These are phyloP conservation scores for Phytophthora meadii DNA, from an alignment of 352 stramenopile species.

Conservation along the genomic window DNA sequence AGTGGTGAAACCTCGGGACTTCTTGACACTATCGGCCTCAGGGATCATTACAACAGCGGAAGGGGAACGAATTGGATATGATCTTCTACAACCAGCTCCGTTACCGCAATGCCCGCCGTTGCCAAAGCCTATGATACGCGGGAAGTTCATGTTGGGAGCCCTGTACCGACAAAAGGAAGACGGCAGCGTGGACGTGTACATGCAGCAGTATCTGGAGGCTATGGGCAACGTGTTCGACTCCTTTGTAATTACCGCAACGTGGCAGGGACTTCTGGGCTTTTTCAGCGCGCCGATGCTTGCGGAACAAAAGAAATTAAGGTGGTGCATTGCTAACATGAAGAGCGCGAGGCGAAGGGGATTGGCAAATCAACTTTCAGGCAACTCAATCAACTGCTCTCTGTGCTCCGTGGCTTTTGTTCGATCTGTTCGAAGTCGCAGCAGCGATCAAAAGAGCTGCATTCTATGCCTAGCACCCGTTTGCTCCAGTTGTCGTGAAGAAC, in stretches of 20 bases:
- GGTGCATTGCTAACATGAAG: constrained; percentile 43
- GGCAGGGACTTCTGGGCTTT: constrained; percentile 36
- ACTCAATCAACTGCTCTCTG: constrained; percentile 28
- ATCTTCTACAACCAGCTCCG: constrained; percentile 57
- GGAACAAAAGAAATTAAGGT: constrained; percentile 43
- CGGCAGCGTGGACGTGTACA: constrained; percentile 41
- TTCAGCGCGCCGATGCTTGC: constrained; percentile 28
- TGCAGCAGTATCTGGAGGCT: constrained; percentile 43
- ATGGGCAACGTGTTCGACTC: constrained; percentile 38
- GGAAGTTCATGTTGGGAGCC: constrained; percentile 38
- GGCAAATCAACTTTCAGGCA: constrained; percentile 19
- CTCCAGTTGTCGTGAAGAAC: constrained; percentile 34
- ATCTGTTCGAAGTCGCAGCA: constrained; percentile 24
- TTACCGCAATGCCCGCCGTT: constrained; percentile 37
- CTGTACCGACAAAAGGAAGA: constrained; percentile 40
- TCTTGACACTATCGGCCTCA: constrained; percentile 49
- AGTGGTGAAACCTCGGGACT: constrained; percentile 51
- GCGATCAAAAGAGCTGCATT: constrained; percentile 30
- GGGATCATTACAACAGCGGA: constrained; percentile 44
- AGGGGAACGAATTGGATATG: constrained; percentile 57
- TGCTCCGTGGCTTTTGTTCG: constrained; percentile 30
- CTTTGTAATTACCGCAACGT: constrained; percentile 33
- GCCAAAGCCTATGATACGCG: constrained; percentile 39
- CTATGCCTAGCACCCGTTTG: constrained; percentile 38
- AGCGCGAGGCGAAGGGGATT: constrained; percentile 24